phyloP scores from a whole-genome alignment of 1,284 basidiomycete genomes.

The Boletus smithii region DNA sequence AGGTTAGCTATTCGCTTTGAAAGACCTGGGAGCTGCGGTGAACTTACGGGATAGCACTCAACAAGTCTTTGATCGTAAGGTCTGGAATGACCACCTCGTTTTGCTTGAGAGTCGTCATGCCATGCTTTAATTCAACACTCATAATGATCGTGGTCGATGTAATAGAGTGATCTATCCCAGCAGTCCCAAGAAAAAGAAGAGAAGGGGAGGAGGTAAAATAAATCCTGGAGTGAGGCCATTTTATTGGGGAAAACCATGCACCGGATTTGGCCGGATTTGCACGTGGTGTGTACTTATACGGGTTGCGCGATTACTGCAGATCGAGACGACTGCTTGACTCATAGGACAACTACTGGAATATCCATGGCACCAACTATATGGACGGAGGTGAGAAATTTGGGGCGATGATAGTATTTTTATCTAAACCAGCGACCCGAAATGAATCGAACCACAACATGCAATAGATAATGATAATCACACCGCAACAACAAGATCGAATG shows the following conservation, averaged over 20 bases:
- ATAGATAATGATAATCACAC: neutral
- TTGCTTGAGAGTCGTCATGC: conserved; percentile 49
- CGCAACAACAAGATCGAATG: neutral
- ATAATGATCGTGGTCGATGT: conserved; percentile 21
- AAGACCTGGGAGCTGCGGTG: neutral
- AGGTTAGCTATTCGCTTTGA: neutral
- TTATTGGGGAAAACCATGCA: conserved; percentile 25
- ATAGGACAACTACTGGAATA: no score
- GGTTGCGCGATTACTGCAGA: no score
- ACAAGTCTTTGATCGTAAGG: conserved; percentile 81
- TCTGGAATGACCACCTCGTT: conserved; percentile 71
- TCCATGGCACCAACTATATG: no score
- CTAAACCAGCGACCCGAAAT: neutral
- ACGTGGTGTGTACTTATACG: conserved; percentile 19
- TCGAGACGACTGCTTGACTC: no score
- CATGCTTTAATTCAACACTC: conserved; percentile 18
- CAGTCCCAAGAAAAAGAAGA: no score
- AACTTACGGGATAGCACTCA: conserved; percentile 84
- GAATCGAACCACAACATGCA: neutral
- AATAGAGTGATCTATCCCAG: conserved; percentile 9
- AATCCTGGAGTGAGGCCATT: neutral
- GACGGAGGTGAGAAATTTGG: no score
- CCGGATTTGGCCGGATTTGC: conserved; percentile 26
- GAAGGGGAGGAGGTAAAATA: neutral
- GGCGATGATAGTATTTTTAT: neutral